Percentiles rank a stretch among this genome's conserved stretches.
These are phyloP conservation scores for Phytophthora pseudosyringae DNA, from an alignment of 352 stramenopile genomes.

Conservation along the genomic window DNA sequence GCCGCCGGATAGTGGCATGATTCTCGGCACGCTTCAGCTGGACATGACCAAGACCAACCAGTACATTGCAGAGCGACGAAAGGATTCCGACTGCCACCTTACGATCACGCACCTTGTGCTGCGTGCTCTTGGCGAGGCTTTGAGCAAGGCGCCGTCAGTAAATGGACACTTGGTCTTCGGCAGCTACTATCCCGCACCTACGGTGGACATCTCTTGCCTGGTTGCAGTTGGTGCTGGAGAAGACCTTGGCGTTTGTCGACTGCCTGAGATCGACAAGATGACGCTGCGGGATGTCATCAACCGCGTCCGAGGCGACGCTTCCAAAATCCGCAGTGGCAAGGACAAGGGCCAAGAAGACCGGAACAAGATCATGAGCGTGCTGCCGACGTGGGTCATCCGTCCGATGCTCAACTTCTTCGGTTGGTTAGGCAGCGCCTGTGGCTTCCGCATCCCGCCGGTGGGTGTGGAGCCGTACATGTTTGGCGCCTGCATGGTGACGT, in stretches of 20 bases:
- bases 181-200: conserved; percentile 69
- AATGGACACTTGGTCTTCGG: conserved; percentile 81
- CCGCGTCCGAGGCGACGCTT: conserved; percentile 53
- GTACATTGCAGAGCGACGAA: conserved; percentile 68
- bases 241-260: conserved; percentile 61
- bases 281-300: conserved; percentile 55
- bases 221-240: conserved; percentile 65
- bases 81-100: conserved; percentile 52
- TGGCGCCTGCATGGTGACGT: conserved; percentile 74
- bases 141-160: conserved; percentile 59
- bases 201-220: conserved; percentile 71
- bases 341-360: conserved; percentile 66
- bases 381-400: conserved; percentile 66
- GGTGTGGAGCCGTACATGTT: conserved; percentile 80
- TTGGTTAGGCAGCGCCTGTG: conserved; percentile 67
- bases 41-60: conserved; percentile 67
- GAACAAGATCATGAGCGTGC: conserved; percentile 66
- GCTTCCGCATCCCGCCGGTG: conserved; percentile 55
- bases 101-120: conserved; percentile 78
- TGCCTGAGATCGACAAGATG: conserved; percentile 62
- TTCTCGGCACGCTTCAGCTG: conserved; percentile 71
- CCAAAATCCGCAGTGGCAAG: conserved; percentile 57
- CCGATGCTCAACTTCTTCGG: conserved; percentile 62
- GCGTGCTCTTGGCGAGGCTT: conserved; percentile 54
- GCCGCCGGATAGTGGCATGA: conserved; percentile 64